Percentiles rank a stretch among this genome's conserved stretches.
Conservation (phyloP, 441 rosid genomes). For the Viola pubescens region DNA sequence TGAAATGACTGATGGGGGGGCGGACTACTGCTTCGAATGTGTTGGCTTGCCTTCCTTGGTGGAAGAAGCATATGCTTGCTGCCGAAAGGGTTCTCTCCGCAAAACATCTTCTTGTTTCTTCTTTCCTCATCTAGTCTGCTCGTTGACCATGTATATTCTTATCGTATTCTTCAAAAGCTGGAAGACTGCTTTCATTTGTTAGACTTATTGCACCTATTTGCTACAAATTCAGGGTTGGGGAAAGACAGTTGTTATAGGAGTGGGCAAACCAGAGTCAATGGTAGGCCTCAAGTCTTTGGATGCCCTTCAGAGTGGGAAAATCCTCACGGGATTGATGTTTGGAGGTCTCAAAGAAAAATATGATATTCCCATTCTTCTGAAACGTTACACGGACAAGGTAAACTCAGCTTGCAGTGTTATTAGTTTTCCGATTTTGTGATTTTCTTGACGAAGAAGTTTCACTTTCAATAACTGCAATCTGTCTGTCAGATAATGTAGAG, state of each 20-base stretch:
- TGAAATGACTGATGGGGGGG: slow-evolving; percentile 77
- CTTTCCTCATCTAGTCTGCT: neutral
- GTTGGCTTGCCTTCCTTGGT: slow-evolving; percentile 59
- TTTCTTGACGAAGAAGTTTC: neutral
- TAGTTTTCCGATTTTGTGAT: too few relatives aligned
- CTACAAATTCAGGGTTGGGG: slow-evolving; percentile 63
- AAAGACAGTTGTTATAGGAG: slow-evolving; percentile 66
- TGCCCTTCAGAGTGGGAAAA: slow-evolving; percentile 52
- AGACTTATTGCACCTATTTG: neutral
- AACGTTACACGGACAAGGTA: neutral
- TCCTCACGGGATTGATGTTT: slow-evolving; percentile 51
- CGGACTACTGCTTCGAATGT: slow-evolving; percentile 90
- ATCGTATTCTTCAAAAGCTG: neutral
- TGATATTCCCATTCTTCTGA: neutral
- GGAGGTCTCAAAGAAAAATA: slow-evolving; percentile 76
- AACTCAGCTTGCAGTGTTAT: neutral
- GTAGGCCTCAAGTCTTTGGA: slow-evolving; percentile 38
- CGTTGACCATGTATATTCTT: neutral
- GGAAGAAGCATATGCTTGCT: slow-evolving; percentile 67
- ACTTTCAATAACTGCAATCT: neutral
- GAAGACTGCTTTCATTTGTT: neutral
- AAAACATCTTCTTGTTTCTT: neutral
- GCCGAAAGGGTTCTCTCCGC: slow-evolving; percentile 47
- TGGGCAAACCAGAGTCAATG: slow-evolving; percentile 51
- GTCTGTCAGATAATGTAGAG: neutral